Percentiles rank a stretch among this genome's conserved stretches.
These are phyloP conservation scores for Boletus pseudo-olivaceus DNA, from an alignment of 768 basidiomycete genomes.

Conservation along the genomic window DNA sequence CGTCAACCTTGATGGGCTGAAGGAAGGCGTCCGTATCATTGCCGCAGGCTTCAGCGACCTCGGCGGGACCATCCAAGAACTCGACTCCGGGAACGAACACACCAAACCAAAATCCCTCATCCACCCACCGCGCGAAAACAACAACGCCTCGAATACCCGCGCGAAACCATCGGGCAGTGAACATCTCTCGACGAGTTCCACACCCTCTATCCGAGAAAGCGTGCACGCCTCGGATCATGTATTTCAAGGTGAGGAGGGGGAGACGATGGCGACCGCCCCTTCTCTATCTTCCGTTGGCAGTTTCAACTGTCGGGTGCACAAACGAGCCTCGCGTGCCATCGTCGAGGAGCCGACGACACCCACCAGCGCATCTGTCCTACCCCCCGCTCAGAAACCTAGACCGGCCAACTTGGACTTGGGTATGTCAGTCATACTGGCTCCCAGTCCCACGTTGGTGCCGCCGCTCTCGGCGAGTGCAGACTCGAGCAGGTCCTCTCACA, in stretches of 20 bases:
- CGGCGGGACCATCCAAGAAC: conserved; percentile 17
- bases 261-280: not conserved
- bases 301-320: conserved; percentile 11
- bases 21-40: conserved; percentile 61
- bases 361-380: not conserved
- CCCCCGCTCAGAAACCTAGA: not conserved
- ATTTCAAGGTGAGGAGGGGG: not conserved
- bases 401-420: conserved; percentile 7
- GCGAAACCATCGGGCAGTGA: conserved; percentile 24
- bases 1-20: conserved; percentile 51
- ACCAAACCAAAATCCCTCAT: not conserved
- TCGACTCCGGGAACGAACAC: not conserved
- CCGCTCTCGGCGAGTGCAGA: not conserved
- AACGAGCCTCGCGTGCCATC: conserved; percentile 5
- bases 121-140: conserved; percentile 9
- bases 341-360: not conserved
- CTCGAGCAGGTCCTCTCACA: not conserved
- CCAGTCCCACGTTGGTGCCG: conserved; percentile 12
- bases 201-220: conserved; percentile 40
- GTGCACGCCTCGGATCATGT: not conserved
- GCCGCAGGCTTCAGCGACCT: conserved; percentile 42
- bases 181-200: conserved; percentile 44
- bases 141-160: conserved; percentile 23
- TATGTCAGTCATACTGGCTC: conserved; percentile 6
- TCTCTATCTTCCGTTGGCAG: conserved; percentile 17